phyloP scores from a whole-genome alignment of 805 yeast genomes.

The Wickerhamomyces pijperi region DNA sequence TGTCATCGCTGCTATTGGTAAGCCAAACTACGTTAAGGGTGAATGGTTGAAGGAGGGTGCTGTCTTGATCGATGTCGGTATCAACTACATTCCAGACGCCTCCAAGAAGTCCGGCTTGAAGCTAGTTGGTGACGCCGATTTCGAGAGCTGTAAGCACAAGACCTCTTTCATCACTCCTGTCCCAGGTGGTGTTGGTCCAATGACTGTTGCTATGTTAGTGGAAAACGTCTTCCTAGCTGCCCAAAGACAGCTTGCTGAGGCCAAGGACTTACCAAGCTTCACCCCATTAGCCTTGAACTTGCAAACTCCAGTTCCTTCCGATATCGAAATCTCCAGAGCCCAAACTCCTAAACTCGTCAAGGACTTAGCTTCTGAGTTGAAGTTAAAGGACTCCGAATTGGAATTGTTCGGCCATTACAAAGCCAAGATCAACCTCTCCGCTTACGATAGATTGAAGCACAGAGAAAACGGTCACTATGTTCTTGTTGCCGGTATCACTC shows the following conservation, averaged over 20 bases:
- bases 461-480: slow-evolving; percentile 74
- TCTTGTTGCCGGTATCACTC: slow-evolving; percentile 94
- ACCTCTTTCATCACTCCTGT: slow-evolving; percentile 75
- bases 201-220: slow-evolving; percentile 95
- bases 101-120: slow-evolving; percentile 66
- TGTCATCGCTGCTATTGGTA: slow-evolving; percentile 86
- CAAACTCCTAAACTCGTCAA: slow-evolving; percentile 80
- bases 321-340: slow-evolving; percentile 78
- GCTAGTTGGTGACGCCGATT: slow-evolving; percentile 94
- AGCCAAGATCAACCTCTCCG: slow-evolving; percentile 72
- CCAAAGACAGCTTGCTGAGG: slow-evolving; percentile 31
- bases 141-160: slow-evolving; percentile 33
- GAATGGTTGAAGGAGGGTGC: slow-evolving; percentile 82
- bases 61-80: slow-evolving; percentile 90
- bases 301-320: slow-evolving; percentile 74
- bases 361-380: slow-evolving; percentile 68
- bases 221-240: slow-evolving; percentile 79
- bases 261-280: slow-evolving; percentile 8
- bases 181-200: slow-evolving; percentile 99
- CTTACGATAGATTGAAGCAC: slow-evolving; percentile 54
- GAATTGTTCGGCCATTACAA: slow-evolving; percentile 85
- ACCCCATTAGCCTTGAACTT: slow-evolving; percentile 44
- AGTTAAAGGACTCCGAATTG: slow-evolving; percentile 66
- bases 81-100: slow-evolving; percentile 73
- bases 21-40: slow-evolving; percentile 73